These are phyloP conservation scores for Fusarium nematophilum DNA, from an alignment of 2,329 filamentous ascomycete genomes.

Conservation along the genomic window DNA sequence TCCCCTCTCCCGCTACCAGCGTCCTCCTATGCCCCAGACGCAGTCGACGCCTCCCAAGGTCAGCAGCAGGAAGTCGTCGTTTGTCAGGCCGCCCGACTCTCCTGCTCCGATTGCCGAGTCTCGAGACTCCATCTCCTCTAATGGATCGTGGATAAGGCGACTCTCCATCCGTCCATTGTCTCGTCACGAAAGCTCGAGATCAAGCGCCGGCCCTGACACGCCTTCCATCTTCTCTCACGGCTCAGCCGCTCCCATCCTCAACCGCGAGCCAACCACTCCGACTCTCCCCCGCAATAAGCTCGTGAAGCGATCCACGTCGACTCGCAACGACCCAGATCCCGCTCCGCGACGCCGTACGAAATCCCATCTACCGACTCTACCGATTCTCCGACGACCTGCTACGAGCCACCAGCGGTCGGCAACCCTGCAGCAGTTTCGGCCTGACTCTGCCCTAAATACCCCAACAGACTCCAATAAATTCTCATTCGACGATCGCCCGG, in stretches of 20 bases:
- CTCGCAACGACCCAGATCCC: slow-evolving; percentile 58
- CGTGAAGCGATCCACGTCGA: slow-evolving; percentile 76
- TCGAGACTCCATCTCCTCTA: slow-evolving; percentile 70
- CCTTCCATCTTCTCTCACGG: slow-evolving; percentile 75
- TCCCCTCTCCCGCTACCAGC: slow-evolving; percentile 52
- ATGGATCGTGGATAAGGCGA: slow-evolving; percentile 78
- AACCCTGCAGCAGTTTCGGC: slow-evolving; percentile 69
- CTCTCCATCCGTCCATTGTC: slow-evolving; percentile 74
- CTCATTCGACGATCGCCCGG: slow-evolving; percentile 51
- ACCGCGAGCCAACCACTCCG: slow-evolving; percentile 50
- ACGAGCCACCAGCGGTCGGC: slow-evolving; percentile 83
- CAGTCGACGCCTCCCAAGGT: slow-evolving; percentile 55
- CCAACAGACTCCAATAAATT: slow-evolving; percentile 44
- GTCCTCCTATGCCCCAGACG: slow-evolving; percentile 54
- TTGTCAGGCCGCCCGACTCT: slow-evolving; percentile 54
- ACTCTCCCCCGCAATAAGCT: slow-evolving; percentile 77
- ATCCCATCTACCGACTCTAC: slow-evolving; percentile 72
- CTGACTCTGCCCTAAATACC: slow-evolving; percentile 43
- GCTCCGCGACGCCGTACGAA: slow-evolving; percentile 62
- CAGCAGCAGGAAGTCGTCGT: slow-evolving; percentile 56
- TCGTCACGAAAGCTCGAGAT: slow-evolving; percentile 72
- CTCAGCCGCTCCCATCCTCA: slow-evolving; percentile 73
- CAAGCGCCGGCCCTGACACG: slow-evolving; percentile 73
- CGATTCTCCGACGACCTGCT: slow-evolving; percentile 76
- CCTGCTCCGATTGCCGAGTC: slow-evolving; percentile 55